Evolutionary conservation across 2,329 filamentous ascomycete genomes (phyloP), one percentile per base, ranked within the genome.

Genomic region (Aspergillus intermedius): DNA sequence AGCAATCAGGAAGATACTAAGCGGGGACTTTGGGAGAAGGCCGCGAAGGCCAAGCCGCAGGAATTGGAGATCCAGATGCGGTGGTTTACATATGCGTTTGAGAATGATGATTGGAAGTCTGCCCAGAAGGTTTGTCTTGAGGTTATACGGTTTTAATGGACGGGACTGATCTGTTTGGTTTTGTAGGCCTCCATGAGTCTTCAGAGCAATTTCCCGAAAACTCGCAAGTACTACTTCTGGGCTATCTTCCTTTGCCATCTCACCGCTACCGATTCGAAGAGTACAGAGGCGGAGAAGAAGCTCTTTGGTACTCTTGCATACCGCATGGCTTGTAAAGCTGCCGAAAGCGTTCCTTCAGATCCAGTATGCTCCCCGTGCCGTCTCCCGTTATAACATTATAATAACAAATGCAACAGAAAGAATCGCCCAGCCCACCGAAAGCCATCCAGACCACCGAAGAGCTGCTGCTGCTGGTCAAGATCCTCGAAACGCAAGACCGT

Each of bases 251-350:
- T 73, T 54, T 73, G 68, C 50, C 65, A 74, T 49, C 59, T 75
- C 41, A 62, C 74, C 39, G 60, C 70, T 13, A 53, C 61, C 22
- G 66, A 72, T 48, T 42, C 59, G 8, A 49, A 55, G 15, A 67
- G 64, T 47, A 69, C 68, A 5, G 71, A 74, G 10, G 60, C 62
- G 25, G 72, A 75, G 19, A 63, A 67, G 44, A 72, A 70, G 48
- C 60, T 77, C 7, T 76, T 75, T 54, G 72, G 72, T n/a, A 74
- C 70, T n/a, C 59, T 77, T 46, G 74, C 74, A 25, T 76, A 74
- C 54, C 71, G 74, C 34, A 74, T 76, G 70, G 64, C 73, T 13
- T 70, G 69, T 6, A 76, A 76, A 51, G 71, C 74, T 39, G 73
- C 70, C 10, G 65, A 68, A 5, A 69, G 64, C 30, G 70, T 74